Conservation (phyloP, 108 stramenopile species). For the Parietichytrium sp. region DNA sequence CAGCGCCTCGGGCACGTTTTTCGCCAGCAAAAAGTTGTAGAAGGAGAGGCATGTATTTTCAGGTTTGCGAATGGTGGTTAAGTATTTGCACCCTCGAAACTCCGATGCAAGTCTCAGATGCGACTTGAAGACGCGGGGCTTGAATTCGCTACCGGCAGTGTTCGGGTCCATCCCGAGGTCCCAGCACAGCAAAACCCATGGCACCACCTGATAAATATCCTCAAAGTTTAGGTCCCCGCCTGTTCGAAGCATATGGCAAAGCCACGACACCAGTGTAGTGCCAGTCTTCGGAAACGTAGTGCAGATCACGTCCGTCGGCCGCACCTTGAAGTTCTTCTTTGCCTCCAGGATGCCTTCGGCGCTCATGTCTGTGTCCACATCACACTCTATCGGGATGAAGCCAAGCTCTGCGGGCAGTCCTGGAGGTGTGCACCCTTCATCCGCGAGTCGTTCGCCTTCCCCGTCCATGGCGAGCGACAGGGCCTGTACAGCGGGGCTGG, state of each 20-base stretch:
- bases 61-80: not conserved
- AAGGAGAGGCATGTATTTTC: not conserved
- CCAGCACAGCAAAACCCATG: not conserved
- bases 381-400: too few species aligned
- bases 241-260: constrained; percentile 9
- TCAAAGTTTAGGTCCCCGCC: not conserved
- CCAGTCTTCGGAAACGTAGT: constrained; percentile 7
- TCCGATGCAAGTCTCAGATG: not conserved
- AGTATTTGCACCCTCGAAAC: constrained; percentile 2
- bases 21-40: constrained; percentile 10
- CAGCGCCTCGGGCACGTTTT: not conserved
- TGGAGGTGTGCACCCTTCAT: too few species aligned
- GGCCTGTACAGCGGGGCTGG: too few species aligned
- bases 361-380: too few species aligned
- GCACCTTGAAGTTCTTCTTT: too few species aligned
- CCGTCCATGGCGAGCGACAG: too few species aligned
- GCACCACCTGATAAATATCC: not conserved
- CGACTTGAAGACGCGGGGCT: not conserved
- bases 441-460: too few species aligned
- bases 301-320: not conserved
- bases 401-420: too few species aligned
- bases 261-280: constrained; percentile 20
- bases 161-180: constrained; percentile 12
- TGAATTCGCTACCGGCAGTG: not conserved
- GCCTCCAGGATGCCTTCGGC: too few species aligned